Evolutionary conservation across 257 asterid genomes (phyloP), one percentile per base, ranked within the genome.

Genomic region (Coffea canephora): DNA sequence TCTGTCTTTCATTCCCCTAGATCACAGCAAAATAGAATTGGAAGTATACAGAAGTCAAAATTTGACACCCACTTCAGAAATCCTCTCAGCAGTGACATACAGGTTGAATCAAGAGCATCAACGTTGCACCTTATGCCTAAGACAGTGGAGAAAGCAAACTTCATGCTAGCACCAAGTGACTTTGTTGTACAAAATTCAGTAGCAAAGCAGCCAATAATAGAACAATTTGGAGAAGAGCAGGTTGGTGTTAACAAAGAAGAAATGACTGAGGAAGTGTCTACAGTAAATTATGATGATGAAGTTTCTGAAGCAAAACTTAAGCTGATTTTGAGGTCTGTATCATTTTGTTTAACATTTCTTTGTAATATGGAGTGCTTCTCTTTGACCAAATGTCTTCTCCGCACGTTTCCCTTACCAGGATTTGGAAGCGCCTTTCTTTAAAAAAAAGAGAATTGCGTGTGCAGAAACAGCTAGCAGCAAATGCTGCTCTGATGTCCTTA

Each of bases 271-370:
- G 93, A 83, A 77, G 85, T 70, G 66, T 82, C 80, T 59, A 82
- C 82, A 71, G 82, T 81, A 88, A 80, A 81, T 84, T 89, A 83
- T 83, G 90, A 90, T 77, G 77, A 82, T 79, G 98, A 96, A 88
- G 90, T 92, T 84, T 87, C 84, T 21, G 93, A 89, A 80, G 95
- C 99, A 80, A 96, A 87, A 86, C 93, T 95, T 73, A 95, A 87
- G 89, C 89, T 95, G 84, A 86, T 90, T 45, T 84, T 93, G 82
- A 95, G 99, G 99, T 93, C 3, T 85, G 83, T 78, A 43, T 74
- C 68, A 14, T 67, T 83, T 39, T 73, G 68, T 69, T 69, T 23
- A 71, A 25, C 21, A 64, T 67, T 59, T 83, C 72, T 67, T 25
- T 77, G 43, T 46, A 74, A 50, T 71, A 74, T 78, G 68, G 71